phyloP scores from a whole-genome alignment of 2,329 filamentous ascomycete species.

The Botryotinia convoluta region DNA sequence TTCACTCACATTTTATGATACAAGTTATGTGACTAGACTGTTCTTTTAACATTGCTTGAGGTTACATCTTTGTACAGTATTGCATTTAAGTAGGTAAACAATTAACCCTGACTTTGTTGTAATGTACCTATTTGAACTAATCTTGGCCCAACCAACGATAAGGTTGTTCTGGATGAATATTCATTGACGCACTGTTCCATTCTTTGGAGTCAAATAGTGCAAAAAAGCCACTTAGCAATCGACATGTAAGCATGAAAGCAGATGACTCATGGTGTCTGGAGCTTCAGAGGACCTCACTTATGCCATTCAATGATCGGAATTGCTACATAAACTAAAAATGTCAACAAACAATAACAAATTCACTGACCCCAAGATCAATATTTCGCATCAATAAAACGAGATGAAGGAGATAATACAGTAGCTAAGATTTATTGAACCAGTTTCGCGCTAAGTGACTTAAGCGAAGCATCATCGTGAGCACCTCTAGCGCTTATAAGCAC shows the following conservation, averaged over 20 bases:
- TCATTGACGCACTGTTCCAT: not conserved
- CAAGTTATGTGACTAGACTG: fast-evolving
- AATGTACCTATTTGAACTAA: not conserved
- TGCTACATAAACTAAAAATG: too few relatives aligned
- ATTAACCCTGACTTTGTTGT: not conserved
- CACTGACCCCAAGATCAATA: not conserved
- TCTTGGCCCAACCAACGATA: too few relatives aligned
- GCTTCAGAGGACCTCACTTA: not conserved
- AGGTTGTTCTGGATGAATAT: too few relatives aligned
- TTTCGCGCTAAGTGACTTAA: not conserved
- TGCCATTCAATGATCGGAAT: fast-evolving
- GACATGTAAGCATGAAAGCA: too few relatives aligned
- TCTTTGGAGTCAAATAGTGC: not conserved
- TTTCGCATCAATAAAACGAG: fast-evolving
- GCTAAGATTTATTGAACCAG: not conserved
- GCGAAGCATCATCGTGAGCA: not conserved
- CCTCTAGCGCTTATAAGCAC: not conserved
- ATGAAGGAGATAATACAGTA: not conserved
- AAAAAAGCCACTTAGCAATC: not conserved
- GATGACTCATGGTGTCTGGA: not conserved
- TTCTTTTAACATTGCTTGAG: not conserved
- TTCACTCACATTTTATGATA: not conserved
- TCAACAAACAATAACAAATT: too few relatives aligned
- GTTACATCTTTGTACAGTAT: not conserved
- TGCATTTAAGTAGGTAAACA: not conserved